Evolutionary conservation across 1,284 basidiomycete species (phyloP).

Genomic region (Marasmius oreades): DNA sequence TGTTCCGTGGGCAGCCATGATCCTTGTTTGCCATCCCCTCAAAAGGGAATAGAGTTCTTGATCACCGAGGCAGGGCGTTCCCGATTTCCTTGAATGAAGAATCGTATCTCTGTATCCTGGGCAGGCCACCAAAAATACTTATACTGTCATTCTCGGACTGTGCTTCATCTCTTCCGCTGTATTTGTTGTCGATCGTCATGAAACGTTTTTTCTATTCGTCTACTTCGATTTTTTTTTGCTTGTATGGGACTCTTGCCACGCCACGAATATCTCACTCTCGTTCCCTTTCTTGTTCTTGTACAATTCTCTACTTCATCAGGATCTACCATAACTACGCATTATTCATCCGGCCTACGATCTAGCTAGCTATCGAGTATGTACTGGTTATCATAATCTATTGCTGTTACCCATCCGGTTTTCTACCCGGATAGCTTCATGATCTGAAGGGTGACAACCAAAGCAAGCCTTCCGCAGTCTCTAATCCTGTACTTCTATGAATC

Average conservation of each 20-base stretch:
- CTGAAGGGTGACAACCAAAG: too few species aligned
- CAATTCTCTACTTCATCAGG: neutral
- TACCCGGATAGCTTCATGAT: too few species aligned
- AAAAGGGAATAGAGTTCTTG: neutral
- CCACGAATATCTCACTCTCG: neutral
- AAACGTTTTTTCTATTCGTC: neutral
- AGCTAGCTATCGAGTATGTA: neutral
- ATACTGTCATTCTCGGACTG: neutral
- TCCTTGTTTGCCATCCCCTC: neutral
- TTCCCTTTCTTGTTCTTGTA: neutral
- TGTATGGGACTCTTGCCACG: neutral
- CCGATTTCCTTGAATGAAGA: neutral
- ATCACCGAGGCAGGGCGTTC: neutral
- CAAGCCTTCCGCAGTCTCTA: too few species aligned
- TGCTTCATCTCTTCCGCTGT: neutral
- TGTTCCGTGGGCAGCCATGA: too few species aligned
- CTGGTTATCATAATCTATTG: neutral
- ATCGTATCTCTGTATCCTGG: neutral
- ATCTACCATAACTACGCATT: neutral
- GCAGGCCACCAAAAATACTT: neutral
- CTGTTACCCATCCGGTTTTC: neutral
- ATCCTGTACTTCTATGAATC: too few species aligned
- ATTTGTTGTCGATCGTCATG: neutral
- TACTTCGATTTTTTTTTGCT: neutral
- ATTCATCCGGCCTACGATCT: neutral